A percentile compares a stretch with the other conserved stretches of the same genome.
phyloP scores from a whole-genome alignment of 2,329 filamentous ascomycete species.

The Botryosphaeria agaves region DNA sequence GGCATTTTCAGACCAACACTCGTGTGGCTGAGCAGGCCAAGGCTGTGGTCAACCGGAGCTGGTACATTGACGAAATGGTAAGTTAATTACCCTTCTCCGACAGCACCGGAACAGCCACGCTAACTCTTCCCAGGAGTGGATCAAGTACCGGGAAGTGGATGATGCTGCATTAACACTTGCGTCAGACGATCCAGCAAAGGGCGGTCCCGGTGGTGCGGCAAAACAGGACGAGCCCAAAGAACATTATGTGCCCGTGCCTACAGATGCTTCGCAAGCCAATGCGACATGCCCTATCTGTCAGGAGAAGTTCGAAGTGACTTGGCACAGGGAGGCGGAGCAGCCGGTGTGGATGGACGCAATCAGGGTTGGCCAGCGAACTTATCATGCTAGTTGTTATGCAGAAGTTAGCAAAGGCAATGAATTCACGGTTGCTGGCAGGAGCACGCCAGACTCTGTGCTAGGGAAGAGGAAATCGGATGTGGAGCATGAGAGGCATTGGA shows the following conservation, averaged over 20 bases:
- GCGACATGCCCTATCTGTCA: constrained; percentile 85
- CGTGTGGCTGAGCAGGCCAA: constrained; percentile 74
- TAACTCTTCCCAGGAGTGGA: constrained; percentile 55
- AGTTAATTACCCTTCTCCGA: constrained; percentile 30
- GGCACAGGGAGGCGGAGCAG: constrained; percentile 84
- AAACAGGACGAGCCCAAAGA: constrained; percentile 40
- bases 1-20: constrained; percentile 92
- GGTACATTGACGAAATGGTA: constrained; percentile 83
- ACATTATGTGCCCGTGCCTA: constrained; percentile 69
- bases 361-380: constrained; percentile 61
- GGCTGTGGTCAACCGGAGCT: constrained; percentile 77
- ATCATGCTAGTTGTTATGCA: constrained; percentile 76
- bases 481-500: too few relatives aligned
- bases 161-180: constrained; percentile 32
- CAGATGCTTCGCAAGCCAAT: constrained; percentile 56
- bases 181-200: background rate
- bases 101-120: constrained; percentile 4
- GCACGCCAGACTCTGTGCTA: constrained; percentile 13
- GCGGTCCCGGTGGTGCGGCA: constrained; percentile 7
- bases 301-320: constrained; percentile 83
- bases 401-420: constrained; percentile 59
- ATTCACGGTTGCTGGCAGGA: constrained; percentile 2
- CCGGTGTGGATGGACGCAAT: constrained; percentile 93
- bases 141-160: constrained; percentile 64
- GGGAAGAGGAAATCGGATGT: constrained; percentile 17